These are phyloP conservation scores for grape (Vitis vinifera) DNA, from an alignment of 164 flowering plant genomes.

Conservation along the genomic window ASM3070453v1 NC_081818.1:28371001-28371500, in stretches of 20 bases:
- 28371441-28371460: no score
- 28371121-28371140: constrained; percentile 40
- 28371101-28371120: no score
- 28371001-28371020: no score
- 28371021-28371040: no score
- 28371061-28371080: no score
- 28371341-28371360: neutral
- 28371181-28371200: constrained; percentile 80
- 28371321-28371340: neutral
- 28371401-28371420: no score
- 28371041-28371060: no score
- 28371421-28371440: no score
- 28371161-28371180: constrained; percentile 88
- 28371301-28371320: neutral
- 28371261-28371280: neutral
- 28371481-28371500: no score
- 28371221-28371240: constrained; percentile 56
- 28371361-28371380: neutral
- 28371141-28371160: constrained; percentile 89
- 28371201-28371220: constrained; percentile 29
- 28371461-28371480: no score
- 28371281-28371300: neutral
- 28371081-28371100: no score
- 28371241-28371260: neutral
- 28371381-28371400: no score